A percentile compares a stretch with the other conserved stretches of the same genome.
Conservation (phyloP, 495 filamentous ascomycete genomes). For the Neurospora sp. region DNA sequence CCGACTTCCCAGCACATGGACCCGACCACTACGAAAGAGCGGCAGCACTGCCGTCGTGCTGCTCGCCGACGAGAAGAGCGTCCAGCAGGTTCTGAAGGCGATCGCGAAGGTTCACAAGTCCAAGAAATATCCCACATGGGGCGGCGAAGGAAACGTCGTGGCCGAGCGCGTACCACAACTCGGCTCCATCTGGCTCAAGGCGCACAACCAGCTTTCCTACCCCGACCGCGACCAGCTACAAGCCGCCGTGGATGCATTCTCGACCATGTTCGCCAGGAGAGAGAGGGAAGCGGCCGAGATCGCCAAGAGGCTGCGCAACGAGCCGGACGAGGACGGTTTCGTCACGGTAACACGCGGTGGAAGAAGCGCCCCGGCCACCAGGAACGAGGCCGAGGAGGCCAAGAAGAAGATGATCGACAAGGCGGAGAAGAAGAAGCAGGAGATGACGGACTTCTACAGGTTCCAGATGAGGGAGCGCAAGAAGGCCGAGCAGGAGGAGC, state of each 20-base stretch:
- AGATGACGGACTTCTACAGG: constrained; percentile 74
- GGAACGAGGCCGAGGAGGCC: constrained; percentile 63
- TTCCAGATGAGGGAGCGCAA: constrained; percentile 86
- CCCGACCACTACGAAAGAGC: constrained; percentile 56
- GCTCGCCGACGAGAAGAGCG: constrained; percentile 71
- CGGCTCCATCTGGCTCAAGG: constrained; percentile 51
- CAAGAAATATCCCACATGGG: constrained; percentile 52
- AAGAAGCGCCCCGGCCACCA: constrained; percentile 59
- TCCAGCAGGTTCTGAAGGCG: constrained; percentile 62
- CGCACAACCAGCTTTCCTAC: constrained; percentile 58
- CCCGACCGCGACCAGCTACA: constrained; percentile 56
- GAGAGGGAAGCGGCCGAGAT: constrained; percentile 56
- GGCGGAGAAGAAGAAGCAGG: constrained; percentile 51
- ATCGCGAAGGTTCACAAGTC: constrained; percentile 51
- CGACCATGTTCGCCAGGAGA: constrained; percentile 56
- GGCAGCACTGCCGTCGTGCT: constrained; percentile 71
- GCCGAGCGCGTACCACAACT: constrained; percentile 43
- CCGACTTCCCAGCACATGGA: constrained; percentile 61
- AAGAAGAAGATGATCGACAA: constrained; percentile 66
- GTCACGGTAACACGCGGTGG: constrained; percentile 79
- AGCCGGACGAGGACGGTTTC: constrained; percentile 92
- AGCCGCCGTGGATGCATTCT: constrained; percentile 67
- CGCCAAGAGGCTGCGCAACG: constrained; percentile 52
- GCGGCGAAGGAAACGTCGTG: constrained; percentile 36
- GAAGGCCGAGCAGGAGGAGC: constrained; percentile 67